Conservation (phyloP, 768 basidiomycete genomes). For the Lentinula sp. region DNA sequence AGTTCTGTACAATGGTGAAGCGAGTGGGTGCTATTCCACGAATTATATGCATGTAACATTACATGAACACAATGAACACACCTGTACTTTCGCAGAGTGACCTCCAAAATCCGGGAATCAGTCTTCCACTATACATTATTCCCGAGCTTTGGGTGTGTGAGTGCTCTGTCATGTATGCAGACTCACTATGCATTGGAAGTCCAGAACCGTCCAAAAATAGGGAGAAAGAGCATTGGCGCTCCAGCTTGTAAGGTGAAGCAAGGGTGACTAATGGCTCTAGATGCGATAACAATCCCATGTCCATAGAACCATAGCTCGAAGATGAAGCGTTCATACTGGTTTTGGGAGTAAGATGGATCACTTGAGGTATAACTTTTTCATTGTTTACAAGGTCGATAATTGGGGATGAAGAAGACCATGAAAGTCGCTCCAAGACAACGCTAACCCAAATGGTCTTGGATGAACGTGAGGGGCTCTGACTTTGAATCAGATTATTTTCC, state of each 20-base stretch:
- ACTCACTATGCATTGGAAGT: conserved; percentile 40
- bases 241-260: conserved; percentile 37
- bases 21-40: conserved; percentile 37
- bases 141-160: conserved; percentile 19
- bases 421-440: conserved; percentile 14
- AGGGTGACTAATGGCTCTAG: conserved; percentile 44
- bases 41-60: background rate
- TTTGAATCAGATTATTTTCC: background rate
- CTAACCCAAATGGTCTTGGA: conserved; percentile 17
- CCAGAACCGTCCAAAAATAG: conserved; percentile 34
- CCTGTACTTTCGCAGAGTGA: conserved; percentile 37
- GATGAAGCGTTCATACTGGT: background rate
- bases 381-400: conserved; percentile 15
- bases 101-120: conserved; percentile 48
- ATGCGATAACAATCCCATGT: conserved; percentile 27
- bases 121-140: conserved; percentile 37
- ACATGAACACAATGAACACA: conserved; percentile 16
- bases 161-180: conserved; percentile 19
- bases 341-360: conserved; percentile 16
- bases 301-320: background rate
- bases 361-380: conserved; percentile 12
- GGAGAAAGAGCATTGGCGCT: conserved; percentile 36
- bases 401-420: conserved; percentile 11
- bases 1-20: conserved; percentile 46
- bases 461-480: background rate